A percentile compares a stretch with the other conserved stretches of the same genome.
Conservation (phyloP, 768 basidiomycete species). For the Mycena polygramma region DNA sequence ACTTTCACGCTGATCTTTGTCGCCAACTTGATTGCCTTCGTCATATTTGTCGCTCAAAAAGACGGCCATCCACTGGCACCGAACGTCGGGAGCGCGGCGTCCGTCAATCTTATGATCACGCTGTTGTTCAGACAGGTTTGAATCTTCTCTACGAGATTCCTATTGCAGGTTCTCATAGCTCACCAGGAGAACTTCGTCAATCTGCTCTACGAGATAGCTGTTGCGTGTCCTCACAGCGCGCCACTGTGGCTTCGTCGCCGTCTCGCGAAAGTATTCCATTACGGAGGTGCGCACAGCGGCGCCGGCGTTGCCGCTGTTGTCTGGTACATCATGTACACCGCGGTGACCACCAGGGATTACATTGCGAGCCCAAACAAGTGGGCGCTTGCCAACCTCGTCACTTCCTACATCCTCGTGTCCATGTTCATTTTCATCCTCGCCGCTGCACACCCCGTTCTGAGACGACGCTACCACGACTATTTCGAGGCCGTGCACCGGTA, state of each 20-base stretch:
- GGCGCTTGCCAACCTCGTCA: slow-evolving; percentile 52
- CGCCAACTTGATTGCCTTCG: slow-evolving; percentile 63
- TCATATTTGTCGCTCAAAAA: slow-evolving; percentile 52
- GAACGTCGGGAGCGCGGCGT: slow-evolving; percentile 54
- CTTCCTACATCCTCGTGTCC: slow-evolving; percentile 59
- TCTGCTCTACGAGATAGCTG: slow-evolving; percentile 60
- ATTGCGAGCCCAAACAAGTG: slow-evolving; percentile 41
- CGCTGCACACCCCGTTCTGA: slow-evolving; percentile 63
- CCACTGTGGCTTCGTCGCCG: slow-evolving; percentile 59
- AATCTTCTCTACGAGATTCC: slow-evolving; percentile 65
- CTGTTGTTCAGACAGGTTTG: slow-evolving; percentile 61
- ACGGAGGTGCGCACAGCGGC: slow-evolving; percentile 69
- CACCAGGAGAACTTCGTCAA: slow-evolving; percentile 67
- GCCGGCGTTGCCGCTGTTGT: slow-evolving; percentile 64
- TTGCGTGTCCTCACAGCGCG: slow-evolving; percentile 53
- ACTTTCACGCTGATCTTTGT: slow-evolving; percentile 67
- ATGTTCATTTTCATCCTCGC: slow-evolving; percentile 63
- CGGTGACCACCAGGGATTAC: slow-evolving; percentile 54
- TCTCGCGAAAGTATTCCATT: slow-evolving; percentile 65
- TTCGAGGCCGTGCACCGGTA: slow-evolving; percentile 71
- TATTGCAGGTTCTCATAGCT: slow-evolving; percentile 52
- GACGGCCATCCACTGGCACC: slow-evolving; percentile 50
- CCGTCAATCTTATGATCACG: slow-evolving; percentile 58
- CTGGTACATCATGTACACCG: slow-evolving; percentile 65
- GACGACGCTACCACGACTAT: slow-evolving; percentile 61